Percentiles rank a stretch among this genome's conserved stretches.
Evolutionary conservation across 306 rosid genomes (phyloP).

Genomic region (Quercus rubra): DNA sequence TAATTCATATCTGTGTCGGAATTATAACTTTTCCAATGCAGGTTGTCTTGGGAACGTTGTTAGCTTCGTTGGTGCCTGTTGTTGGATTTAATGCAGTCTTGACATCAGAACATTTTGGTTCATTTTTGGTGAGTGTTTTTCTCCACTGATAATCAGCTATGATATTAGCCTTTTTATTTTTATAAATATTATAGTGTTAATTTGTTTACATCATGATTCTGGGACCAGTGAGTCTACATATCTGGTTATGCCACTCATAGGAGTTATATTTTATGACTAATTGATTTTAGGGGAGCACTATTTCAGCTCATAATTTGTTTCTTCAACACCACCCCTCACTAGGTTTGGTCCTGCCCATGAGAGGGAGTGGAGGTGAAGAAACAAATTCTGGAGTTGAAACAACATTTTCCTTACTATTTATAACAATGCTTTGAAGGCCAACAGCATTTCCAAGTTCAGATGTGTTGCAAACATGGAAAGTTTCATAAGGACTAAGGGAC

Average conservation of each 20-base stretch:
- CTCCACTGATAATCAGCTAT: background rate
- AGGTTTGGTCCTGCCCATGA: no score
- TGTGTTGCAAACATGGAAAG: background rate
- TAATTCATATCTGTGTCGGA: background rate
- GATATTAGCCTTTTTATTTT: background rate
- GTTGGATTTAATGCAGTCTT: slow-evolving; percentile 98
- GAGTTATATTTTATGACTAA: background rate
- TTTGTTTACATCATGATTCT: background rate
- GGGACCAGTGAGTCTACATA: background rate
- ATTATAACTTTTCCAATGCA: slow-evolving; percentile 33
- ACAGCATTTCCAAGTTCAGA: background rate
- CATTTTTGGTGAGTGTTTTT: slow-evolving; percentile 72
- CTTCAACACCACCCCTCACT: no score
- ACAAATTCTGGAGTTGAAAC: no score
- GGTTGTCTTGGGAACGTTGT: slow-evolving; percentile 86
- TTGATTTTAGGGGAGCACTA: background rate
- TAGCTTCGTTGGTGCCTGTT: slow-evolving; percentile 95
- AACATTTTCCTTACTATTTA: background rate
- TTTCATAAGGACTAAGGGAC: background rate
- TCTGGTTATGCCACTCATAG: background rate
- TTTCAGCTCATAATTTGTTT: no score
- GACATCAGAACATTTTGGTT: slow-evolving; percentile 98
- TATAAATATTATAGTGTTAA: background rate
- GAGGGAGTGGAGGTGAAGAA: no score
- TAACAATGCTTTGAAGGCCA: background rate